Evolutionary conservation across 306 rosid species (phyloP).

Genomic region (Quercus ilex): DNA sequence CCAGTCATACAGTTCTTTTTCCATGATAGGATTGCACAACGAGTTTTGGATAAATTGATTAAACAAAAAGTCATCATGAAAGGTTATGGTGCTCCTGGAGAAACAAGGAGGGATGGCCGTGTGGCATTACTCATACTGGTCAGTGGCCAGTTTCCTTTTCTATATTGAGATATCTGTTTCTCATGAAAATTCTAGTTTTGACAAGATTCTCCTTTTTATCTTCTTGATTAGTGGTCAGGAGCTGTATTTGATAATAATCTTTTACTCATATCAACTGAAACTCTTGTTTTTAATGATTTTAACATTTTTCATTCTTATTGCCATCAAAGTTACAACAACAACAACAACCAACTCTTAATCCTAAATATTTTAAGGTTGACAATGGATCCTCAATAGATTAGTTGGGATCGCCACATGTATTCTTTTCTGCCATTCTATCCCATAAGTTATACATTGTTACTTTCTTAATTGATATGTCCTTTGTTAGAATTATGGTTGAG

Average conservation of each 20-base stretch:
- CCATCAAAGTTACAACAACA: no score
- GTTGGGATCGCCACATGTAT: no score
- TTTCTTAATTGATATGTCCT: no score
- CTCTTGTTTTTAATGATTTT: neutral
- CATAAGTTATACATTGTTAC: no score
- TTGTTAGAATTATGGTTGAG: no score
- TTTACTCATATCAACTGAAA: neutral
- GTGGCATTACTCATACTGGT: constrained; percentile 69
- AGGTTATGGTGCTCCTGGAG: constrained; percentile 30
- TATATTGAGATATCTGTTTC: neutral
- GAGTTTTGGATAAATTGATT: constrained; percentile 39
- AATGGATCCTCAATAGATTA: no score
- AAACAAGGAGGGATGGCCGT: constrained; percentile 43
- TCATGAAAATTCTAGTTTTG: neutral
- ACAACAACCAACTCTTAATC: no score
- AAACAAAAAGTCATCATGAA: constrained; percentile 41
- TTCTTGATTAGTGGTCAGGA: neutral
- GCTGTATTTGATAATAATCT: neutral
- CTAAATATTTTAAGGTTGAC: no score
- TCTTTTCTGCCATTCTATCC: no score
- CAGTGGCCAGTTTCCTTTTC: constrained; percentile 50
- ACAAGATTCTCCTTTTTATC: neutral
- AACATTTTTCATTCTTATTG: neutral
- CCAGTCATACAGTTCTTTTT: constrained; percentile 23
- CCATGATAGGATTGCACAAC: constrained; percentile 53